Evolutionary conservation across 2,329 filamentous ascomycete genomes (phyloP).

Genomic region (Coniochaeta ligniaria): DNA sequence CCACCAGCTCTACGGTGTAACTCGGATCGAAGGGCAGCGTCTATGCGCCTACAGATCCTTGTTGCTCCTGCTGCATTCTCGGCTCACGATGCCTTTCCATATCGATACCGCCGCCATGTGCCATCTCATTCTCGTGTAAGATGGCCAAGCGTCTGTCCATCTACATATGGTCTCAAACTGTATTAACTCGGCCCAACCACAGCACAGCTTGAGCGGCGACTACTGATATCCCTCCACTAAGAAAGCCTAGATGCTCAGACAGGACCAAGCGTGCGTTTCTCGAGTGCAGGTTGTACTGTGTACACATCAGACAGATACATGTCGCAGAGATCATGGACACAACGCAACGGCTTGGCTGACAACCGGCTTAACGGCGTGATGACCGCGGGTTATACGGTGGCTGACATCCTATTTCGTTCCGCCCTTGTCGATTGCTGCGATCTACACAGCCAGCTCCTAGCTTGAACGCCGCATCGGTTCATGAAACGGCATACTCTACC

Average conservation of each 20-base stretch:
- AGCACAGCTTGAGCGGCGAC: not conserved
- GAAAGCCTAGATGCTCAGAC: too few relatives aligned
- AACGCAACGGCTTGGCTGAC: too few relatives aligned
- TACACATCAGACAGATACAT: too few relatives aligned
- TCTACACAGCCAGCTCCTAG: not conserved
- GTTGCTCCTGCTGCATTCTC: slow-evolving; percentile 21
- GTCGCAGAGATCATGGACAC: too few relatives aligned
- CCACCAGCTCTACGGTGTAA: not conserved
- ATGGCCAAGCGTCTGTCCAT: not conserved
- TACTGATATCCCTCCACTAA: too few relatives aligned
- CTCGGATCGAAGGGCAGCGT: not conserved
- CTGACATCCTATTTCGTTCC: not conserved
- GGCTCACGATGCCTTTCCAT: not conserved
- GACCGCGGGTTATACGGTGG: not conserved
- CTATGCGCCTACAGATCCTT: not conserved
- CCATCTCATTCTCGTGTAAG: not conserved
- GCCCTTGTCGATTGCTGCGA: not conserved
- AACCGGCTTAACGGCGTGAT: too few relatives aligned
- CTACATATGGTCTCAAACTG: not conserved
- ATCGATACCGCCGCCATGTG: not conserved
- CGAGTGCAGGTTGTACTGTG: too few relatives aligned
- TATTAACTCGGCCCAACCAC: not conserved
- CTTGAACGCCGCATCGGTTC: slow-evolving; percentile 5
- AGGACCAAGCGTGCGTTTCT: too few relatives aligned
- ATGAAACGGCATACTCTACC: slow-evolving; percentile 4